Conservation (phyloP, 257 asterid genomes). For the Scutellaria minor region DNA sequence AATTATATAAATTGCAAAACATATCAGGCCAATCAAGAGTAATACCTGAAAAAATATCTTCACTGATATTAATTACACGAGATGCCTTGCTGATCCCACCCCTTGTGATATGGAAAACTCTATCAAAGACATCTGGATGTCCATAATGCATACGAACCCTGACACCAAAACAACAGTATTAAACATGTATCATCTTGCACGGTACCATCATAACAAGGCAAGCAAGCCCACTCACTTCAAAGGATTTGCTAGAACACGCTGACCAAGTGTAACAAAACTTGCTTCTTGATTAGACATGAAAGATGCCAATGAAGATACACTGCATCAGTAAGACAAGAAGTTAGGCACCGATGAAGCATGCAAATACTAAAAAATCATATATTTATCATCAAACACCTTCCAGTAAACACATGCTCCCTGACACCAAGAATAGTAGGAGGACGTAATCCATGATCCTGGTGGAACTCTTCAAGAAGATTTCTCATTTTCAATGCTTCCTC, state of each 20-base stretch:
- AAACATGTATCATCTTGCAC: slow-evolving; percentile 30
- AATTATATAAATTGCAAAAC: slow-evolving; percentile 21
- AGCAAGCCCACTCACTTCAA: slow-evolving; percentile 68
- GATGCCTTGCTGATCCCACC: slow-evolving; percentile 99
- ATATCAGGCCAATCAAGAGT: slow-evolving; percentile 15
- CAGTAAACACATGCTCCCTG: slow-evolving; percentile 97
- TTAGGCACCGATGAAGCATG: slow-evolving; percentile 32
- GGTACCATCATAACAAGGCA: slow-evolving; percentile 29
- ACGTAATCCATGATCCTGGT: slow-evolving; percentile 81
- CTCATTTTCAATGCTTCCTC: slow-evolving; percentile 99
- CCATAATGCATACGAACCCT: slow-evolving; percentile 99
- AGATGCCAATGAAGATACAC: slow-evolving; percentile 97
- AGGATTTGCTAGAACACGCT: slow-evolving; percentile 94
- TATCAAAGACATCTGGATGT: slow-evolving; percentile 98
- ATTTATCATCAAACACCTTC: slow-evolving; percentile 63
- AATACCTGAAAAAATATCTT: slow-evolving; percentile 90
- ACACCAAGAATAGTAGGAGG: slow-evolving; percentile 95
- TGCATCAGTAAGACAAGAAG: slow-evolving; percentile 48
- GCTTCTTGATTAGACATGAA: slow-evolving; percentile 97
- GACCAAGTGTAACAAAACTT: slow-evolving; percentile 99
- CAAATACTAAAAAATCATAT: background rate
- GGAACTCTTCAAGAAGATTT: slow-evolving; percentile 93
- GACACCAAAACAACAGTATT: slow-evolving; percentile 36
- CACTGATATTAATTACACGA: slow-evolving; percentile 94
- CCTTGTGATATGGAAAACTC: slow-evolving; percentile 92